A percentile compares a stretch with the other conserved stretches of the same genome.
phyloP scores from a whole-genome alignment of 2,329 filamentous ascomycete genomes.

The Botryotinia convoluta region DNA sequence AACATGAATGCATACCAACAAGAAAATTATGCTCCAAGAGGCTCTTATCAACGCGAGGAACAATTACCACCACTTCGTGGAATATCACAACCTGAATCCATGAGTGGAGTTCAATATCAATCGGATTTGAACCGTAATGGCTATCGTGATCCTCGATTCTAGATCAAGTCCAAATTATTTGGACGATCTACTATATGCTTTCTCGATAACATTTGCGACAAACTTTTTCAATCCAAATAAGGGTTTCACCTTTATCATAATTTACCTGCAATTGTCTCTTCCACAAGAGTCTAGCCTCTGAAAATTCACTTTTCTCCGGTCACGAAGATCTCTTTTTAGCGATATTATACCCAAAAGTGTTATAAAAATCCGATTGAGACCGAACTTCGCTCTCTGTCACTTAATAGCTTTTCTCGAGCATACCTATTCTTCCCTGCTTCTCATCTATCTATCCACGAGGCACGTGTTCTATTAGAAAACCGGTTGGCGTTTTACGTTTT shows the following conservation, averaged over 20 bases:
- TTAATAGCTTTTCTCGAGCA: not conserved
- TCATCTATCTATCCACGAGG: not conserved
- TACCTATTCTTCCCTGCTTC: not conserved
- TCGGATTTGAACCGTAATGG: constrained; percentile 12
- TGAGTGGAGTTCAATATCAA: constrained; percentile 63
- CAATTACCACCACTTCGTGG: constrained; percentile 38
- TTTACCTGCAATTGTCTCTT: not conserved
- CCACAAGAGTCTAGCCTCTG: not conserved
- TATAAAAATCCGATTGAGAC: not conserved
- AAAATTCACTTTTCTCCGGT: not conserved
- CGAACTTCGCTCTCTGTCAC: not conserved
- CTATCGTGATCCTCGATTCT: constrained; percentile 19
- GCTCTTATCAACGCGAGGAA: constrained; percentile 22
- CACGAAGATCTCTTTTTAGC: not conserved
- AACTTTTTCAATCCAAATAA: not conserved
- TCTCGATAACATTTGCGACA: not conserved
- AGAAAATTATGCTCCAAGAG: constrained; percentile 11
- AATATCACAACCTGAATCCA: constrained; percentile 50
- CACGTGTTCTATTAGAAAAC: constrained; percentile 15
- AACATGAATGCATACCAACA: constrained; percentile 13
- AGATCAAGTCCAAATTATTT: not conserved
- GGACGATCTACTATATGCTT: not conserved
- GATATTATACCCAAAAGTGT: not conserved
- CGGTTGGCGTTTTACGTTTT: not conserved
- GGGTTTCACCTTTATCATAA: not conserved